Base-by-base conservation (phyloP, 345 rosid species). In the Murraya koenigii region DNA sequence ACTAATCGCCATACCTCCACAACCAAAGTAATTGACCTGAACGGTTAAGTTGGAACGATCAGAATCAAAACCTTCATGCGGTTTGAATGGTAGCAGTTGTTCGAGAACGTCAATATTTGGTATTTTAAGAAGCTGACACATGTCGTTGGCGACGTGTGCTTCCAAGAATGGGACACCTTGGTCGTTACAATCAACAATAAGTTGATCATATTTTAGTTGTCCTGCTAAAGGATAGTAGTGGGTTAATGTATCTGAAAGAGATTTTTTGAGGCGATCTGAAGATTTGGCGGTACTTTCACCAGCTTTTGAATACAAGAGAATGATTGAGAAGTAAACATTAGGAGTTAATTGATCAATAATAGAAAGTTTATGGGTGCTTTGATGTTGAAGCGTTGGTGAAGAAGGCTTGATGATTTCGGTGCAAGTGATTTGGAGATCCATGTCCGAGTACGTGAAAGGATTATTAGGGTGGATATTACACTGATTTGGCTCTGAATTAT, bases 1-100 rank as follows among this genome's bases (percentile, higher is more conserved):
- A 15, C 80, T 77, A 1, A 84, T 80, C 2, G 82, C 81, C 9
- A 76, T 56, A 6, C 87, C 85, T 22, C 84, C 82, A 11, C 85
- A 80, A 23, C 36, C 32, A 76, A 86, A 84, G 52, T 35, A 55
- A 68, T 69, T 86, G 30, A 74, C 75, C 32, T 84, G 85, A 52
- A 78, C 22, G 4, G 44, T 78, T 39, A 86, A 13, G 52, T 67
- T 44, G 1, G 15, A 44, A 44, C 8, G 65, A 41, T 41, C 30
- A 15, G 33, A 2, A 23, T 9, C 36, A 52, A 2, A 15, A 41
- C 49, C 52, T 62, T 56, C 76, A 28, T 17, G 22, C 3, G 39
- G 2, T 3, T 76, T 74, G 14, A 7, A 6, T 6, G 84, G 85
- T 2, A 82, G 32, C 1, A 86, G 58, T 33, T 23, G 64, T 32